These are phyloP conservation scores for Aspergillus vadensis DNA, from an alignment of 2,329 filamentous ascomycete species.

Conservation along the genomic window DNA sequence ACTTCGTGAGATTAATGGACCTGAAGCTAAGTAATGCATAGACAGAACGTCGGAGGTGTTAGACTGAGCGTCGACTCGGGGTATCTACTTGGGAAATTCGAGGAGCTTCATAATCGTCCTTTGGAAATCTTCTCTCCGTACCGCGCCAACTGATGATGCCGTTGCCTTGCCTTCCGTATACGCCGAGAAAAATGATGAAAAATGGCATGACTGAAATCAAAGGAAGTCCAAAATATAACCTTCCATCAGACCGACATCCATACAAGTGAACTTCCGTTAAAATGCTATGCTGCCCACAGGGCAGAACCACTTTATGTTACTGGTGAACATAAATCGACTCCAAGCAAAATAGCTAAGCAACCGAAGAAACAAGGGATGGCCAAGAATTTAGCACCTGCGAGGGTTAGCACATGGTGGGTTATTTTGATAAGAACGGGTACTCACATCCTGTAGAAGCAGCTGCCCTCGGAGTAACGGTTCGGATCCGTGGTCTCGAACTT, in stretches of 20 bases:
- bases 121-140: conserved; percentile 42
- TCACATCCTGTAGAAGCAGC: conserved; percentile 75
- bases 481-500: conserved; percentile 74
- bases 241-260: conserved; percentile 27
- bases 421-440: conserved; percentile 14
- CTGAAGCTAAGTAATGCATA: conserved; percentile 22
- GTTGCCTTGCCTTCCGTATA: conserved; percentile 42
- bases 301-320: conserved; percentile 23
- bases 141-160: conserved; percentile 44
- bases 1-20: conserved; percentile 8
- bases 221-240: conserved; percentile 15
- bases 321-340: conserved; percentile 21
- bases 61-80: conserved; percentile 53
- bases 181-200: conserved; percentile 31
- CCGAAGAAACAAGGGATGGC: conserved; percentile 9
- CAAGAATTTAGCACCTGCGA: conserved; percentile 33
- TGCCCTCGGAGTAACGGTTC: conserved; percentile 67
- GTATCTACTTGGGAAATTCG: conserved; percentile 51
- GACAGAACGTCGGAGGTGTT: conserved; percentile 39
- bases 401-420: conserved; percentile 27
- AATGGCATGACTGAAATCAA: conserved; percentile 10
- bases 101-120: conserved; percentile 47
- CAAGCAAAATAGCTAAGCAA: conserved; percentile 21
- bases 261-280: conserved; percentile 32
- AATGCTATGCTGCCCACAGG: conserved; percentile 35